Evolutionary conservation across 2,329 filamentous ascomycete species (phyloP).

Genomic region (Aspergillus puulaauensis): DNA sequence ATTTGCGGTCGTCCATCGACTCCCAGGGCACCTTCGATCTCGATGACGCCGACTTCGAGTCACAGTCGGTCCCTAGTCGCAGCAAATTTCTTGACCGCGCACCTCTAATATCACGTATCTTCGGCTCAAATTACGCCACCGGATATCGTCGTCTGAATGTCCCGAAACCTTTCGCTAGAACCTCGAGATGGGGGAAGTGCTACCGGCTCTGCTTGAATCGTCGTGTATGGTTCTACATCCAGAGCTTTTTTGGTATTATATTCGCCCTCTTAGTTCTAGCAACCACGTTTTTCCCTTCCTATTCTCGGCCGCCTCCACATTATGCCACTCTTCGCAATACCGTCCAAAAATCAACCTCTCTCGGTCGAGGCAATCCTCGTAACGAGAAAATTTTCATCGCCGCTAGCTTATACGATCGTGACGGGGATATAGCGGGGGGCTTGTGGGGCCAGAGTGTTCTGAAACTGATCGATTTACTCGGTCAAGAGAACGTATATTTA

Average conservation of each 20-base stretch:
- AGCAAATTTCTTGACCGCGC: constrained; percentile 22
- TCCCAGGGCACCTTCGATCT: constrained; percentile 43
- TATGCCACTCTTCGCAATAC: constrained; percentile 44
- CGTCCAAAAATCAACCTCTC: constrained; percentile 28
- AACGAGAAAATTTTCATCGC: constrained; percentile 73
- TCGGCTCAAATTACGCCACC: constrained; percentile 26
- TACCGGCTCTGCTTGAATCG: constrained; percentile 30
- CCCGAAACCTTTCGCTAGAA: constrained; percentile 24
- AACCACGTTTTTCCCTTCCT: constrained; percentile 55
- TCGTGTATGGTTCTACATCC: constrained; percentile 31
- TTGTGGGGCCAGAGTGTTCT: constrained; percentile 64
- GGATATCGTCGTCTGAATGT: constrained; percentile 33
- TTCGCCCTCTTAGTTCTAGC: constrained; percentile 35
- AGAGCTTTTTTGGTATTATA: constrained; percentile 22
- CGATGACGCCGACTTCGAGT: constrained; percentile 44
- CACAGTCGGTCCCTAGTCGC: constrained; percentile 31
- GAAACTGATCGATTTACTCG: constrained; percentile 64
- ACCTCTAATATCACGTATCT: constrained; percentile 30
- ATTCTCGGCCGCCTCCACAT: constrained; percentile 54
- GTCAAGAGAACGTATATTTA: constrained; percentile 66
- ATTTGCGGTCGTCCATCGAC: constrained; percentile 39
- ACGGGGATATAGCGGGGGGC: constrained; percentile 60
- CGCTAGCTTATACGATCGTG: constrained; percentile 66
- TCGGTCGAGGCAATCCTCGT: constrained; percentile 51
- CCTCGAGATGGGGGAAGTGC: constrained; percentile 24